A percentile compares a stretch with the other conserved stretches of the same genome.
phyloP scores from a whole-genome alignment of 352 stramenopile genomes.

The Pythium dissimile region DNA sequence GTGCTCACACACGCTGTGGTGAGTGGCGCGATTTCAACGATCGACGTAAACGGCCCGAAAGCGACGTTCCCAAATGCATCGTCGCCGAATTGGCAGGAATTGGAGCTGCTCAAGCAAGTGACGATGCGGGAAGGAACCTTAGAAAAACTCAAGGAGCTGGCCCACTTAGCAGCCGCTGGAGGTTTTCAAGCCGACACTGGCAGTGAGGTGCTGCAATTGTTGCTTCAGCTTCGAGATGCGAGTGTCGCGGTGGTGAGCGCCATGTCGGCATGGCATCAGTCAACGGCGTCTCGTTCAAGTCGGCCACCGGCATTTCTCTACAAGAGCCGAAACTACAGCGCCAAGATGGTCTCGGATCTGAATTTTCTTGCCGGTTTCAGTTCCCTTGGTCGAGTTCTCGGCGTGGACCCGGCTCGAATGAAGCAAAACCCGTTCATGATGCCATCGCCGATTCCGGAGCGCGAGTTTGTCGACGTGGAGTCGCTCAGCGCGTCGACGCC shows the following conservation, averaged over 20 bases:
- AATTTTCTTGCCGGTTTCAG: conserved; percentile 66
- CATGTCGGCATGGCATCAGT: conserved; percentile 52
- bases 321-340: conserved; percentile 60
- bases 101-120: conserved; percentile 52
- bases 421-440: conserved; percentile 87
- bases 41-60: not conserved
- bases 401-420: conserved; percentile 53
- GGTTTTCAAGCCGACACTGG: conserved; percentile 40
- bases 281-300: conserved; percentile 7
- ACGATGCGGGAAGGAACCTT: conserved; percentile 59
- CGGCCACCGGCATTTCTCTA: conserved; percentile 38
- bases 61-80: conserved; percentile 6
- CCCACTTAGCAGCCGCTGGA: conserved; percentile 20
- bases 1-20: conserved; percentile 21
- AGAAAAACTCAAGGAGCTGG: conserved; percentile 41
- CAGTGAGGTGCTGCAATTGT: conserved; percentile 54
- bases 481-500: conserved; percentile 5
- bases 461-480: conserved; percentile 39
- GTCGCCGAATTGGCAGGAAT: conserved; percentile 26
- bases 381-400: conserved; percentile 44
- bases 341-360: conserved; percentile 72
- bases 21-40: not conserved
- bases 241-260: conserved; percentile 52
- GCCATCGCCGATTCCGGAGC: conserved; percentile 56
- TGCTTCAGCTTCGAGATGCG: conserved; percentile 60